These are phyloP conservation scores for Dionaea muscipula DNA, from an alignment of 179 eudicot genomes.

Conservation along the genomic window DNA sequence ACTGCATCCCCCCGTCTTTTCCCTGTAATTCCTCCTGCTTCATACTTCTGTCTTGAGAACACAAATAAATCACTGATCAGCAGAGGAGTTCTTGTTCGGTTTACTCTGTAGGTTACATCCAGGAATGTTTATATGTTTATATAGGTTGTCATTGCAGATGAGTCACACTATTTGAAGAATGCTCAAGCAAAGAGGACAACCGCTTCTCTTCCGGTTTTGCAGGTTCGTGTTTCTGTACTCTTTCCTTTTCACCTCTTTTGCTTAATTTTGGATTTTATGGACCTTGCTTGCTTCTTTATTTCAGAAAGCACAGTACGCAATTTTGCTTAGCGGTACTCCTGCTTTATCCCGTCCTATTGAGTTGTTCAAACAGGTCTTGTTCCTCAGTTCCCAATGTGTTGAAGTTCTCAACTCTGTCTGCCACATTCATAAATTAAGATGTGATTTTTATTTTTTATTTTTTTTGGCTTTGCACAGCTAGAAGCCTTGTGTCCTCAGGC, in stretches of 20 bases:
- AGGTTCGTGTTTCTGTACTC: slow-evolving; percentile 33
- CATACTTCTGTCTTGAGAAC: too few relatives aligned
- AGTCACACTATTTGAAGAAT: slow-evolving; percentile 95
- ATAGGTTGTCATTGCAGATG: slow-evolving; percentile 96
- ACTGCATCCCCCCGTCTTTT: too few relatives aligned
- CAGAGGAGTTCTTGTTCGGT: not conserved
- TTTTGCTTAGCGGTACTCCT: slow-evolving; percentile 95
- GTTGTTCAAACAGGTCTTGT: slow-evolving; percentile 70
- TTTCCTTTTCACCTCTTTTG: not conserved
- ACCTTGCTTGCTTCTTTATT: slow-evolving; percentile 1
- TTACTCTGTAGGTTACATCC: not conserved
- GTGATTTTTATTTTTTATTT: not conserved
- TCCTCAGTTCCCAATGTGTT: not conserved
- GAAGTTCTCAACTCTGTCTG: not conserved
- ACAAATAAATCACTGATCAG: too few relatives aligned
- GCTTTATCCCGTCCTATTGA: slow-evolving; percentile 95
- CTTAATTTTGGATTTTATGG: not conserved
- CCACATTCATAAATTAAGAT: too few relatives aligned
- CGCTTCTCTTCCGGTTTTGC: slow-evolving; percentile 72
- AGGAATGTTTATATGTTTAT: slow-evolving; percentile 21
- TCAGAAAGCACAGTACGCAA: slow-evolving; percentile 80
- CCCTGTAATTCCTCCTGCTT: too few relatives aligned
- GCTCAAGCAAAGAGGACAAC: slow-evolving; percentile 90
- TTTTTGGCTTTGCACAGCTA: slow-evolving; percentile 37
- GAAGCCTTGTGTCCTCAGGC: slow-evolving; percentile 88